These are phyloP conservation scores for Brassica nigra DNA, from an alignment of 345 rosid species.

Conservation along the genomic window DNA sequence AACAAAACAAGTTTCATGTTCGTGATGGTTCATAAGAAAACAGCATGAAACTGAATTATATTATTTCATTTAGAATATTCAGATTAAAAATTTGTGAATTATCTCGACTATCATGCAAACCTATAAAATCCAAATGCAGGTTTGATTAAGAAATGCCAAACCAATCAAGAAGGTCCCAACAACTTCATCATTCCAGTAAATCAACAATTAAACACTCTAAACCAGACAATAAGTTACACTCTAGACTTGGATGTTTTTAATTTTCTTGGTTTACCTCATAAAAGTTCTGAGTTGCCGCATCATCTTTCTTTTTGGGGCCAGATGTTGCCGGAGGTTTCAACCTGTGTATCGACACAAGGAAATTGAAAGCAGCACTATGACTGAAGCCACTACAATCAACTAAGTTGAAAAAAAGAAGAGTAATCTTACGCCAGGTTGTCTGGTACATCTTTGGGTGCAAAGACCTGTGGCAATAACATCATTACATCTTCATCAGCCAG, in stretches of 20 bases:
- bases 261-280: conserved; percentile 55
- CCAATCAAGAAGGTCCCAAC: conserved; percentile 1
- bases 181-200: conserved; percentile 21
- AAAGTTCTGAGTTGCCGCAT: conserved; percentile 43
- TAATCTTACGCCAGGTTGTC: conserved; percentile 71
- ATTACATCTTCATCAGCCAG: conserved; percentile 78
- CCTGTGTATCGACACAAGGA: conserved; percentile 47
- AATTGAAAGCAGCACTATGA: neutral
- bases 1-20: neutral
- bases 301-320: conserved; percentile 69
- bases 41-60: conserved; percentile 2
- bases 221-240: neutral
- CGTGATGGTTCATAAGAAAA: conserved; percentile 8
- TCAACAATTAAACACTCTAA: neutral
- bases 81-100: neutral
- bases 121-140: neutral
- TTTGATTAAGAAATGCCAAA: neutral
- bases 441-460: conserved; percentile 80
- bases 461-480: conserved; percentile 80
- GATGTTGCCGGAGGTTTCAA: conserved; percentile 60
- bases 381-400: neutral
- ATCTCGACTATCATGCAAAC: neutral
- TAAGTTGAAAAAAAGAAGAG: neutral
- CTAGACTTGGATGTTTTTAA: neutral
- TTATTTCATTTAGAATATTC: conserved; percentile 2